Conservation (phyloP, 2,329 filamentous ascomycete species). For the Cladosporium sp. region DNA sequence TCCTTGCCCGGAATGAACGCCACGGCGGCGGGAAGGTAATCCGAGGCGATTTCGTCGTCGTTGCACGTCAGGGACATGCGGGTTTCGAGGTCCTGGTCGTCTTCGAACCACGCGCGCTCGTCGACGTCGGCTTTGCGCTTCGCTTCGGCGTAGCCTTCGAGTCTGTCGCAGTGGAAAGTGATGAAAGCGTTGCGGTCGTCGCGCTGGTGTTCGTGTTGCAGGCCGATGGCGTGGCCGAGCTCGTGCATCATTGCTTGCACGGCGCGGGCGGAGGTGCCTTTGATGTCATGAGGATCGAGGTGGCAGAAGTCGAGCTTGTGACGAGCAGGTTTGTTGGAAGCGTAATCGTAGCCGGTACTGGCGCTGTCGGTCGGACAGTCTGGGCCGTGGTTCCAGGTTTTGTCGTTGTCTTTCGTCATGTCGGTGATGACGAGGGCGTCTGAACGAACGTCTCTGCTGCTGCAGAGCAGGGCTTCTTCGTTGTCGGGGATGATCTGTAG, state of each 20-base stretch:
- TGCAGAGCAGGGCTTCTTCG: conserved; percentile 18
- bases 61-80: conserved; percentile 1
- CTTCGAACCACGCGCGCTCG: conserved; percentile 3
- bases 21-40: conserved; percentile 12
- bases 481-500: conserved; percentile 23
- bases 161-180: conserved; percentile 7
- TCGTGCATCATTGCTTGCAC: conserved; percentile 16
- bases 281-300: conserved; percentile 10
- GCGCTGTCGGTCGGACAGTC: conserved; percentile 22
- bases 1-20: not conserved
- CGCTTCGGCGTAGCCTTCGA: conserved; percentile 9
- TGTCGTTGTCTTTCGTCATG: conserved; percentile 23
- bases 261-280: not conserved
- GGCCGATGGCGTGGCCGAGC: conserved; percentile 16
- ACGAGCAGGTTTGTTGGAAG: not conserved
- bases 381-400: conserved; percentile 18
- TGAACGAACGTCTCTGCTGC: not conserved
- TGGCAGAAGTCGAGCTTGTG: conserved; percentile 14
- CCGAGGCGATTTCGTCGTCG: conserved; percentile 1
- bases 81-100: not conserved
- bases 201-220: conserved; percentile 18
- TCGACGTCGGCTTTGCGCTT: conserved; percentile 3
- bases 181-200: not conserved
- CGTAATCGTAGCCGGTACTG: conserved; percentile 24
- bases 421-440: conserved; percentile 27